Evolutionary conservation across 2,329 filamentous ascomycete species (phyloP).

Genomic region (Dactylonectria estremocensis): DNA sequence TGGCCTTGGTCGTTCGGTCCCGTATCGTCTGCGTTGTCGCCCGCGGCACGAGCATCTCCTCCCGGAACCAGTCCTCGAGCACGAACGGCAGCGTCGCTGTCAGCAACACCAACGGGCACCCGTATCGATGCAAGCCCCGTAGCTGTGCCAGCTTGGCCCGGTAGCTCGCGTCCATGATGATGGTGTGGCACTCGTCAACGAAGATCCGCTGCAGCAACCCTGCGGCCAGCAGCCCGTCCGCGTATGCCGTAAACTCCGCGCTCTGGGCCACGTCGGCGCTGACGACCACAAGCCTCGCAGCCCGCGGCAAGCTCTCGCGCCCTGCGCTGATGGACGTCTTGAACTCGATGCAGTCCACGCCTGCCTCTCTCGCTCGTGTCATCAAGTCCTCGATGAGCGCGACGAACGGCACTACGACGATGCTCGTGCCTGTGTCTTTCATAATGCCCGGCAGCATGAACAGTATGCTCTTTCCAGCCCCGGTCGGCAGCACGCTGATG

Average conservation of each 20-base stretch:
- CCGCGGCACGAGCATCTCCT: conserved; percentile 5
- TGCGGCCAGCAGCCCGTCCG: background rate
- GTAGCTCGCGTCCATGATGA: conserved; percentile 10
- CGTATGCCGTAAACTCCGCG: background rate
- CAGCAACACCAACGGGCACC: conserved; percentile 2
- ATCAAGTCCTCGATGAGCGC: conserved; percentile 14
- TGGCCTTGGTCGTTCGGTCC: conserved; percentile 1
- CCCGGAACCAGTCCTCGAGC: conserved; percentile 6
- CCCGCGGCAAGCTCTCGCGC: conserved; percentile 4
- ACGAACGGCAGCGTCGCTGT: background rate
- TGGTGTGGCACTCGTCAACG: conserved; percentile 7
- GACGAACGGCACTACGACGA: conserved; percentile 15
- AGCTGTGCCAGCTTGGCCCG: conserved; percentile 4
- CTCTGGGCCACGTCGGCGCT: conserved; percentile 10
- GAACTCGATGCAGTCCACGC: conserved; percentile 9
- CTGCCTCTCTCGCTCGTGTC: background rate
- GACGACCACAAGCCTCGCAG: background rate
- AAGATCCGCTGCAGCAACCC: conserved; percentile 13
- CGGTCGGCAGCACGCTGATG: conserved; percentile 11
- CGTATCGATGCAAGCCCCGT: background rate
- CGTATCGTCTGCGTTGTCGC: background rate
- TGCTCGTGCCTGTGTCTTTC: conserved; percentile 10
- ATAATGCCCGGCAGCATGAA: conserved; percentile 16
- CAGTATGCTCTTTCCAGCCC: conserved; percentile 23
- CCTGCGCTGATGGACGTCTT: background rate